phyloP scores from a whole-genome alignment of 352 stramenopile species.

The Saprolegnia diclina region DNA sequence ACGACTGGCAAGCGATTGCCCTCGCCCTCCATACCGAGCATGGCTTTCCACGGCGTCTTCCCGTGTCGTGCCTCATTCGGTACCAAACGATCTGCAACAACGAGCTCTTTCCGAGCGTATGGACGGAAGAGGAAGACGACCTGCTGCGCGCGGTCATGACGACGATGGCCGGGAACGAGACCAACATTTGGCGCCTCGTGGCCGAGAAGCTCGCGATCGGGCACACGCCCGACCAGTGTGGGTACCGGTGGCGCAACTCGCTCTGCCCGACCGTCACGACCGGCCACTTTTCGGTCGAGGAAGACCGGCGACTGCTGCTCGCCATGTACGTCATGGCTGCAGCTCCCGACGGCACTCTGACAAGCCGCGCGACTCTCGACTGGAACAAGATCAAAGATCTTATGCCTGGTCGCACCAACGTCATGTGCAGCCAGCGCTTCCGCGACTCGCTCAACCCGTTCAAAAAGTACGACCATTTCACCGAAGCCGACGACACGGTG shows the following conservation, averaged over 20 bases:
- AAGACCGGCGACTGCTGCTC: slow-evolving; percentile 21
- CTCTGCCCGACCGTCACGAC: slow-evolving; percentile 12
- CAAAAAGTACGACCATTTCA: not conserved
- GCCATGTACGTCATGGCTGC: not conserved
- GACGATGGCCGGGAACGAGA: not conserved
- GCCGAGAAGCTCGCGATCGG: slow-evolving; percentile 16
- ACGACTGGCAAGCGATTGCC: slow-evolving; percentile 1
- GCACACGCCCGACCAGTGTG: slow-evolving; percentile 16
- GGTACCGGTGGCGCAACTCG: slow-evolving; percentile 18
- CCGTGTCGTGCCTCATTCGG: slow-evolving; percentile 15
- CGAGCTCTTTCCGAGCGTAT: not conserved
- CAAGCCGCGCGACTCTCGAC: not conserved
- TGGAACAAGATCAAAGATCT: slow-evolving; percentile 12
- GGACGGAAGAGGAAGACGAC: slow-evolving; percentile 20
- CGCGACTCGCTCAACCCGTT: slow-evolving; percentile 12
- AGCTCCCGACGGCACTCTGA: not conserved
- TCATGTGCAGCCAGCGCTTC: slow-evolving; percentile 19
- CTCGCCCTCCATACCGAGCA: not conserved
- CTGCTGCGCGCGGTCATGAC: slow-evolving; percentile 8
- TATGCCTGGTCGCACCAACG: slow-evolving; percentile 1
- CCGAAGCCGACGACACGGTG: slow-evolving; percentile 8
- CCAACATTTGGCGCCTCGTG: slow-evolving; percentile 23
- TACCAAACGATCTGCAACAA: slow-evolving; percentile 8
- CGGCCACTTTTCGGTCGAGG: slow-evolving; percentile 7
- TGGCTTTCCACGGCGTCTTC: not conserved